Conservation (phyloP, 2,329 filamentous ascomycete genomes). For the Didymella glomerata region DNA sequence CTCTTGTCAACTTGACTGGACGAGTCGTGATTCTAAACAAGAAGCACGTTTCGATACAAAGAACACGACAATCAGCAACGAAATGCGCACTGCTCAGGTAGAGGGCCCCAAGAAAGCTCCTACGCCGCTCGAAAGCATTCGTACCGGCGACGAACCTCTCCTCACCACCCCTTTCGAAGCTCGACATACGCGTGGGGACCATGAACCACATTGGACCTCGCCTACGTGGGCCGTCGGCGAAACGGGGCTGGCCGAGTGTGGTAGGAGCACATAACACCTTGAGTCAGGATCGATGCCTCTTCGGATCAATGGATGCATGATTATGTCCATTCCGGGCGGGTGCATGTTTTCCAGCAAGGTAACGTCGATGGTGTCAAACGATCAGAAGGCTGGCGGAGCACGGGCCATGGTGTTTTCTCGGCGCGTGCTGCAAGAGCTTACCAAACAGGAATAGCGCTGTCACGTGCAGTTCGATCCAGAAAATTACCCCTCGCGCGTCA, state of each 20-base stretch:
- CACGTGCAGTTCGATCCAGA: conserved; percentile 42
- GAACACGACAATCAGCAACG: conserved; percentile 29
- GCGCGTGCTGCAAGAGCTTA: conserved; percentile 17
- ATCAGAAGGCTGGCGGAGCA: conserved; percentile 8
- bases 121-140: neutral
- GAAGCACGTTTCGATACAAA: conserved; percentile 32
- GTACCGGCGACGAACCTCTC: neutral
- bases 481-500: conserved; percentile 46
- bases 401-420: conserved; percentile 32
- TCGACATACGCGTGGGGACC: neutral
- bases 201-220: neutral
- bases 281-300: neutral
- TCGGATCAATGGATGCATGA: neutral
- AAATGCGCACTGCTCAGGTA: conserved; percentile 7
- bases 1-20: neutral
- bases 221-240: neutral
- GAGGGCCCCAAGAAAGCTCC: neutral
- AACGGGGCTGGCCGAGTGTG: neutral
- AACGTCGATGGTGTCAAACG: neutral
- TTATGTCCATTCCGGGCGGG: neutral
- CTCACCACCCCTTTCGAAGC: neutral
- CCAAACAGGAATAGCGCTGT: conserved; percentile 30
- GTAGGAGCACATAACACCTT: neutral
- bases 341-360: neutral
- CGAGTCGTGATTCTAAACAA: conserved; percentile 25